Conservation (phyloP, 2,329 filamentous ascomycete genomes). For the Penicillium paneum region DNA sequence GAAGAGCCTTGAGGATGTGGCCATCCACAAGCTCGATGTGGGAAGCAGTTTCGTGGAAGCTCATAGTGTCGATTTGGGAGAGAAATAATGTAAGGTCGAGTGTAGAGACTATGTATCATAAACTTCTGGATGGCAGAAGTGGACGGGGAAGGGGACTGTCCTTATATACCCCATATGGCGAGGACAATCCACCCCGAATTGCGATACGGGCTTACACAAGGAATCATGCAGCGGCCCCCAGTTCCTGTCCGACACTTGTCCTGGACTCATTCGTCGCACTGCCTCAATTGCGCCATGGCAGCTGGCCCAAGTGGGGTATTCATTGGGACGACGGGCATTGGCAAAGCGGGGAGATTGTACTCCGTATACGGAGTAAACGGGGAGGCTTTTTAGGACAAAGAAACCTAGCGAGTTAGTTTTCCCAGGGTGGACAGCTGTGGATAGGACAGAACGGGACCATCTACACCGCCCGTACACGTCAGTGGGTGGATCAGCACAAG, state of each 20-base stretch:
- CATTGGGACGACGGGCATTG: neutral
- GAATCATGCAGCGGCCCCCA: constrained; percentile 7
- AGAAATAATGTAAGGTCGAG: neutral
- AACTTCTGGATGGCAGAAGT: neutral
- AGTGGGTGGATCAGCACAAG: neutral
- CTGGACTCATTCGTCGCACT: constrained; percentile 14
- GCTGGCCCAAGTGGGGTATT: constrained; percentile 6
- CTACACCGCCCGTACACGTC: neutral
- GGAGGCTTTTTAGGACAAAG: neutral
- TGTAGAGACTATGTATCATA: neutral
- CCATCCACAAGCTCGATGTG: constrained; percentile 51
- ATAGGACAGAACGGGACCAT: neutral
- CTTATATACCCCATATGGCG: constrained; percentile 10
- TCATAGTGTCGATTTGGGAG: constrained; percentile 33
- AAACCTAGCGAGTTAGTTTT: neutral
- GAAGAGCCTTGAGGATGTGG: constrained; percentile 48
- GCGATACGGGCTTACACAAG: neutral
- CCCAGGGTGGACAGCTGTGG: neutral
- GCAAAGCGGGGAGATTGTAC: constrained; percentile 2
- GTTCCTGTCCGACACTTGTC: constrained; percentile 20
- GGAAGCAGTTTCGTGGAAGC: constrained; percentile 51
- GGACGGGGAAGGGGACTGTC: neutral
- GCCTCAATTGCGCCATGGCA: constrained; percentile 11
- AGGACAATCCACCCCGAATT: neutral
- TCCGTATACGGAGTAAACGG: neutral